Base-by-base conservation (phyloP, 2,329 filamentous ascomycete genomes). In the Amesomyces nigricolor region DNA sequence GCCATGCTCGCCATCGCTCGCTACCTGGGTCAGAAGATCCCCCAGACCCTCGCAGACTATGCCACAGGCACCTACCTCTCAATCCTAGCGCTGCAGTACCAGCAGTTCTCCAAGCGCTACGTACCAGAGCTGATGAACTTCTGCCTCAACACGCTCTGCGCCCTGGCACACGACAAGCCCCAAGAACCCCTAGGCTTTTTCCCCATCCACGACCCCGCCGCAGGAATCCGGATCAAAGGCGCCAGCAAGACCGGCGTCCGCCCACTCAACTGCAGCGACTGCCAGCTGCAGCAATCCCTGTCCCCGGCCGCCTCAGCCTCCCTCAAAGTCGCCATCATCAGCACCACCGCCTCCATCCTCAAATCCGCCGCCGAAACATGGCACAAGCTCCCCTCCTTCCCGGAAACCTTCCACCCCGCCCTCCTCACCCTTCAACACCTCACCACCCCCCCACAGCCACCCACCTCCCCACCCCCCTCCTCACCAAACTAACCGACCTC, bases 61-160 rank as follows among this genome's bases (percentile, higher is more conserved):
- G 80, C 82, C 3, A 85, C 78, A 2, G 94, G 94, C 10, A 81
- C 85, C 8, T 96, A 89, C 68, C 73, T 95, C n/a, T 82, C 83
- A 32, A 88, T 88, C 19, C 75, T 97, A 38, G 85, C 82, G 49
- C 70, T 96, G 29, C 86, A 92, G 67, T 97, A 95, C 71, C 90
- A 96, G 71, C 76, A 78, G 37, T 75, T 92, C 6, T 86, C 92
- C 5, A 94, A 91, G 74, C 81, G 94, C 64, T 96, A 92, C 70
- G 79, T 96, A 46, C 94, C 94, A 0, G 94, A 99, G 71, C 79
- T 91, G 32, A 77, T 95, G 63, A 89, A 89, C 68, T 96, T 91
- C 68, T 80, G 82, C 26, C 73, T 90, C 44, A 91, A 92, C 68
- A 87, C 86, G 0, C 72, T 97, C 17, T 80, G 76, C 61, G 78